A percentile compares a stretch with the other conserved stretches of the same genome.
These are phyloP conservation scores for Arxiozyma heterogenica DNA, from an alignment of 1,139 yeast genomes.

Conservation along the genomic window DNA sequence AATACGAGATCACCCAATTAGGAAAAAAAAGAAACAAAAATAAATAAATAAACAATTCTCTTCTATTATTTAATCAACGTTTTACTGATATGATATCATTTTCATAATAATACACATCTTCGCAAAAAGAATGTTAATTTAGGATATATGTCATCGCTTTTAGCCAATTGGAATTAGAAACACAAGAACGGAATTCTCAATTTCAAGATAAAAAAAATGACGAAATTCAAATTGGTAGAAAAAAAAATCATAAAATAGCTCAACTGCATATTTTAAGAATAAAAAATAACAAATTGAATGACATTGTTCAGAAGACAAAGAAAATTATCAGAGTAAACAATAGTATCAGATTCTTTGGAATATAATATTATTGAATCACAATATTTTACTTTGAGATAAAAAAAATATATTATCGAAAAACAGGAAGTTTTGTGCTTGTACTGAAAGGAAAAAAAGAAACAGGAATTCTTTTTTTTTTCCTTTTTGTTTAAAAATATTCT, in stretches of 20 bases:
- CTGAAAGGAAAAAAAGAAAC: too few species aligned
- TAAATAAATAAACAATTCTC: too few species aligned
- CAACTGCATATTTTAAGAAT: background rate
- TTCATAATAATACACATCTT: too few species aligned
- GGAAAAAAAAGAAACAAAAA: background rate
- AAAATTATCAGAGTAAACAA: background rate
- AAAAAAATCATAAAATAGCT: background rate
- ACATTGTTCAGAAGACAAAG: background rate
- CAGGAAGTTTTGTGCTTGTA: background rate
- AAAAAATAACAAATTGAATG: background rate
- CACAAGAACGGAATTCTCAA: background rate
- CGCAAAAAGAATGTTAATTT: too few species aligned
- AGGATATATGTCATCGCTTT: background rate
- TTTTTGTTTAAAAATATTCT: background rate
- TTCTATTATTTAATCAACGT: too few species aligned
- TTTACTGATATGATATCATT: too few species aligned
- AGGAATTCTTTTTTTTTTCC: background rate
- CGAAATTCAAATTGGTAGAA: background rate
- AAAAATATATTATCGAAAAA: background rate
- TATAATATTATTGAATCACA: background rate
- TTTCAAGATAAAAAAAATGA: background rate
- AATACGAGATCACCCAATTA: background rate
- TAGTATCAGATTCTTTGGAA: background rate
- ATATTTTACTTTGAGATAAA: background rate
- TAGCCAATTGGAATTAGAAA: background rate